Evolutionary conservation across 164 flowering plant species (phyloP), one percentile per base, ranked within the genome.

Genomic region (Macadamia integrifolia): DNA sequence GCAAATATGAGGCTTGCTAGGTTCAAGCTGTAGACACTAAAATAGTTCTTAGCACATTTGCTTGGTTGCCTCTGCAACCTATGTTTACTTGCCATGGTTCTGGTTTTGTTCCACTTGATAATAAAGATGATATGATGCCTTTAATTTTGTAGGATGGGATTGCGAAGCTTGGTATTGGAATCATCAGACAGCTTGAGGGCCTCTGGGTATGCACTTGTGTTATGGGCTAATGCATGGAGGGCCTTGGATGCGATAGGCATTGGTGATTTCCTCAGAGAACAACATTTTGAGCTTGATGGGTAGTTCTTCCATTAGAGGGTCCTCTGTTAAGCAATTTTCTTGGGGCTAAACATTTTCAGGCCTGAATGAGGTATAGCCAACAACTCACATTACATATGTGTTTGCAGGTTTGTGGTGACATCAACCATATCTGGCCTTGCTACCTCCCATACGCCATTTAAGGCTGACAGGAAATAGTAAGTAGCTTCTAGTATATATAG

Each of bases 141-240:
- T 35, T 35, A 35, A 35, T 35, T 35, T 35, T 35, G 40, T 35
- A 35, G 40, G 72, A 68, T 80, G 69, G 90, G 92, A 5, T 48
- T 81, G 17, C 31, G 59, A 46, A 81, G 90, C 72, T 15, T 86
- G 58, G 87, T 89, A 10, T 77, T 89, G 84, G 95, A 87, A 69
- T 79, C 90, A 44, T 83, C 86, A 1, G 83, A 81, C 18, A 60
- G 69, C 23, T 71, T 84, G 75, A 80, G 91, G 69, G 58, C 40
- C 13, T 66, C 83, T 0, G 92, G 94, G 1, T 81, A 71, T 76
- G 88, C 90, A n/a, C 60, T 87, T 0, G 4, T 31, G 11, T 72
- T 68, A 40, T 87, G 86, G 89, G 70, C 71, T 18, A 89, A 89
- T 72, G 95, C 83, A 56, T 89, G 95, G 95, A 83, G 53, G 72